Conservation (phyloP, 257 asterid species). For the Solanum medicagineum region DNA sequence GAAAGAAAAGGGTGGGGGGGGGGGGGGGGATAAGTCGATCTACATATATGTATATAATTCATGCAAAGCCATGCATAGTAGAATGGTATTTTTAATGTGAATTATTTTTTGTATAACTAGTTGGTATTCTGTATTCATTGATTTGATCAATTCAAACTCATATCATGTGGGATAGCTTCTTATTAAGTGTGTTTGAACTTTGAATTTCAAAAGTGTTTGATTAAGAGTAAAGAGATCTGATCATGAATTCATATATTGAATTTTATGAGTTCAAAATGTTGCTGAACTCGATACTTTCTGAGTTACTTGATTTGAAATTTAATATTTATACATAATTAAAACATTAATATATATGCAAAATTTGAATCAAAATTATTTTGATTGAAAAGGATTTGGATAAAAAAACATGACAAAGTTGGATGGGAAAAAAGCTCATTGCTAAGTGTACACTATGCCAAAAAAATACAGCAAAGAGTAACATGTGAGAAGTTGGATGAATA, state of each 20-base stretch:
- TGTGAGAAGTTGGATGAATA: not conserved
- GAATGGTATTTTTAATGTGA: not conserved
- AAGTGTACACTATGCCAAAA: not conserved
- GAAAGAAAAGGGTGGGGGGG: too few species aligned
- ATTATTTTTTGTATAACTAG: not conserved
- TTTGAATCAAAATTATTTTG: not conserved
- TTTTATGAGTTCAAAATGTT: not conserved
- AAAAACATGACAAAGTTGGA: not conserved
- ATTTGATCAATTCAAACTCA: not conserved
- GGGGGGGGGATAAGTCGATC: too few species aligned
- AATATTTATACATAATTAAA: not conserved
- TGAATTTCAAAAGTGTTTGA: accelerated
- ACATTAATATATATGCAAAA: accelerated
- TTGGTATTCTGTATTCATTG: accelerated
- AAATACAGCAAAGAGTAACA: not conserved
- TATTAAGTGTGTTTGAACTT: not conserved
- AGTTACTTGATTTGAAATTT: not conserved
- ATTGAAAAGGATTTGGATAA: not conserved
- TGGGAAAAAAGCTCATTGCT: not conserved
- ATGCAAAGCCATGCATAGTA: not conserved
- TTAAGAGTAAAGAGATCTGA: not conserved
- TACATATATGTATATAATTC: not conserved
- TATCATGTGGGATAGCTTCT: not conserved
- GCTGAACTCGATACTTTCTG: not conserved
- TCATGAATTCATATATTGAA: not conserved